Conservation (phyloP, 2,329 filamentous ascomycete species). For the Geoglossum cookeanum region DNA sequence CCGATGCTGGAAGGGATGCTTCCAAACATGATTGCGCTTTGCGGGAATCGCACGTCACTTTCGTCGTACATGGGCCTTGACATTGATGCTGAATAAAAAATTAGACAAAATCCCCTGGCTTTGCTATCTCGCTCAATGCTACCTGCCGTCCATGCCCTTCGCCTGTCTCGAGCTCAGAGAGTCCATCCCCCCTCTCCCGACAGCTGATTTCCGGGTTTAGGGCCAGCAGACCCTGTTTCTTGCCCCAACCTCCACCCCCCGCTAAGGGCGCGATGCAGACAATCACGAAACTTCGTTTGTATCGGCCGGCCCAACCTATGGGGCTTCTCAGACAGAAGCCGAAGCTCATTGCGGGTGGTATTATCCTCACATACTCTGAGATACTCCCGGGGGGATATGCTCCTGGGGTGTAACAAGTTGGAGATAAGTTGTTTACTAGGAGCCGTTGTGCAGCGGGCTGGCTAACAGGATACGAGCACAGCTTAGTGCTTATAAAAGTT, state of each 20-base stretch:
- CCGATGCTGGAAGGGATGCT: not conserved
- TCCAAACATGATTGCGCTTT: not conserved
- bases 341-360: slow-evolving; percentile 11
- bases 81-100: slow-evolving; percentile 33
- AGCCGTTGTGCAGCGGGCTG: no score
- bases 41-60: not conserved
- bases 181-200: slow-evolving; percentile 29
- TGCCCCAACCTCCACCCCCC: slow-evolving; percentile 70
- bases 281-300: slow-evolving; percentile 16
- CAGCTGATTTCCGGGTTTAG: slow-evolving; percentile 50
- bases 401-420: slow-evolving; percentile 37
- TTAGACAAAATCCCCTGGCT: slow-evolving; percentile 44
- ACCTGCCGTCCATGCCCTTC: slow-evolving; percentile 17
- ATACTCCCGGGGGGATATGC: not conserved
- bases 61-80: no score
- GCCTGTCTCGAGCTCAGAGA: slow-evolving; percentile 22
- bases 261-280: slow-evolving; percentile 31
- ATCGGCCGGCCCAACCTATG: slow-evolving; percentile 5
- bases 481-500: no score
- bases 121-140: slow-evolving; percentile 35
- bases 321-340: not conserved
- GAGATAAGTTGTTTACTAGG: no score
- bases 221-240: slow-evolving; percentile 59
- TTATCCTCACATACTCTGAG: not conserved
- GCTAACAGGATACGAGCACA: no score